Evolutionary conservation across 805 yeast genomes (phyloP), one percentile per base, ranked within the genome.

Genomic region (Cyberlindnera euphorbiae): DNA sequence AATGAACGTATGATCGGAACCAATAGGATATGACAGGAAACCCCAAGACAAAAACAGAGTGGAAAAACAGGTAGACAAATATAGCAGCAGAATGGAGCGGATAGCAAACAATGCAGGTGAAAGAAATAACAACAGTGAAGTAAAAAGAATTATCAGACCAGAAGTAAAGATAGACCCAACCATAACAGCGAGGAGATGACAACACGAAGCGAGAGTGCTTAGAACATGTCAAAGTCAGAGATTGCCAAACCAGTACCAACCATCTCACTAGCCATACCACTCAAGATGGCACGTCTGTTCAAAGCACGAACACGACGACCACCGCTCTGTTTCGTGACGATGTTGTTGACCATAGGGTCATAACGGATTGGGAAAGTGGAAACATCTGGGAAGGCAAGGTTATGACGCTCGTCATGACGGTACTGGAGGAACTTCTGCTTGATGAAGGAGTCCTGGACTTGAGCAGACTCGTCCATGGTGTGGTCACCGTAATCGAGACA

Each of bases 221-320:
- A 39, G 15, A 39, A 26, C 41, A 36, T 44, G 26, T 41, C 45
- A 29, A 53, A 52, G 21, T 53, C 57, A 40, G 49, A 49, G 33
- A 45, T 30, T 11, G 46, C 32, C 32, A 54, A 39, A 32, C 56
- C 58, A 28, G 54, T 51, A 28, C 58, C 58, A 42, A 54, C 58
- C 58, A 54, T 54, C 30, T 54, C 56, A 30, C 51, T 44, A 6
- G 57, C 57, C 39, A 33, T 48, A 25, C 58, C 58, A 6, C 53
- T 41, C 23, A 46, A 28, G 21, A 54, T 50, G 5, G 58, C 57
- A 40, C 58, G 49, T 52, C 54, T 54, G 26, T 51, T 51, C 34
- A 52, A 36, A 8, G 57, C 57, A 35, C 54, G 50, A 12, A 53
- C 36, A 14, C 35, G 30, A 6, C 30, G 17, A 9, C 12, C 22